A percentile compares a stretch with the other conserved stretches of the same genome.
Evolutionary conservation across 2,329 filamentous ascomycete genomes (phyloP).

Genomic region (Alternaria sp.): DNA sequence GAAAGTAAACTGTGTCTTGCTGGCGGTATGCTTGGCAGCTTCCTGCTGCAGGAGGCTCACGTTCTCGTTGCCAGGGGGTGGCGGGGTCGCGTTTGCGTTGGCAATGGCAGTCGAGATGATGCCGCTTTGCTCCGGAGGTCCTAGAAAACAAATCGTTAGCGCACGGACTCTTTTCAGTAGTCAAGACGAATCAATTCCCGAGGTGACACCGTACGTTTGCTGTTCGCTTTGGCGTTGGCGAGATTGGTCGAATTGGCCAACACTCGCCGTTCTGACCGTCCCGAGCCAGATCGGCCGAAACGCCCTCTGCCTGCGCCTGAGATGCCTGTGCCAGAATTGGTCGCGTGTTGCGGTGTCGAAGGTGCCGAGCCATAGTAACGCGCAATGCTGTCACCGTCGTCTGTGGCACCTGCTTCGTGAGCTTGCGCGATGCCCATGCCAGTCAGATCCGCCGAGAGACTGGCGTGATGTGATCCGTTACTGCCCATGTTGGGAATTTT

Average conservation of each 20-base stretch:
- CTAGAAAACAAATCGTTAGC: conserved; percentile 51
- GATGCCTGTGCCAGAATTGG: conserved; percentile 69
- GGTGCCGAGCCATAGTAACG: conserved; percentile 67
- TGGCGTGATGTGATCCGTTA: conserved; percentile 64
- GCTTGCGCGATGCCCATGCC: conserved; percentile 66
- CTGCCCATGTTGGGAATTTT: conserved; percentile 94
- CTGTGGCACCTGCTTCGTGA: conserved; percentile 54
- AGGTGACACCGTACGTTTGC: conserved; percentile 49
- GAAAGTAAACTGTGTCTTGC: conserved; percentile 93
- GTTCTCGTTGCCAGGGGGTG: conserved; percentile 73
- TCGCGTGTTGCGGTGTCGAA: conserved; percentile 59
- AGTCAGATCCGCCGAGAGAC: conserved; percentile 70
- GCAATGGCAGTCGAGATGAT: conserved; percentile 95
- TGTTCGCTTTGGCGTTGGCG: conserved; percentile 55
- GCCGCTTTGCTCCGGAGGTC: conserved; percentile 66
- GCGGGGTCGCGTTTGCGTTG: conserved; percentile 70
- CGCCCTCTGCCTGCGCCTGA: conserved; percentile 87
- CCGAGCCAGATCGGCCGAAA: conserved; percentile 69
- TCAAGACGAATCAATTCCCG: conserved; percentile 34
- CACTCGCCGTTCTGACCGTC: conserved; percentile 55
- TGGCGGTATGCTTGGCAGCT: conserved; percentile 68
- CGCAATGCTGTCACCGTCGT: conserved; percentile 58
- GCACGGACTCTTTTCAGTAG: conserved; percentile 39
- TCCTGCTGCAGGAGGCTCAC: conserved; percentile 80
- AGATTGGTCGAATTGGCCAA: conserved; percentile 54